Evolutionary conservation across 1,284 basidiomycete genomes (phyloP), one percentile per base, ranked within the genome.

Genomic region (Dichomitus squalens): DNA sequence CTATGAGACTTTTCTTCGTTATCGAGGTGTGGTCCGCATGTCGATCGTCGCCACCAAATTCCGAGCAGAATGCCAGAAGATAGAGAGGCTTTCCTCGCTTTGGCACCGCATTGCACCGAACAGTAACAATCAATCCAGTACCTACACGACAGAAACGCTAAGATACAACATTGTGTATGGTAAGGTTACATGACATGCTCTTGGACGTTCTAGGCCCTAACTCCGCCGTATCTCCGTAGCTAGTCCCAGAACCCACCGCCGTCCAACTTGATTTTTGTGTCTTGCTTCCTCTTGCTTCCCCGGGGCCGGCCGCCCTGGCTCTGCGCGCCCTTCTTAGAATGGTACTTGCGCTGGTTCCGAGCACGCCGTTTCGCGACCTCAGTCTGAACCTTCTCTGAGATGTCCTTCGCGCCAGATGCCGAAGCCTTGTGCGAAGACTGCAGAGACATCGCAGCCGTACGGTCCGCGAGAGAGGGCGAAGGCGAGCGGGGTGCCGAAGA

Each of bases 271-370:
- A 92, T 81, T 58, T 83, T 79, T 33, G 75, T 81, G 66, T 92
- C 90, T 66, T 85, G 84, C 75, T 94, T 95, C 59, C 87, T 90
- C 72, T 96, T 95, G 70, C 90, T 92, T 16, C 94, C 93, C 66
- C 87, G 86, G 20, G 85, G 78, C 43, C 91, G 79, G 25, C 93
- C 93, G 27, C 82, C 85, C 31, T 52, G 53, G 59, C 84, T 80
- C 57, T 82, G 80, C 4, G 80, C 78, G 9, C 81, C 80, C 60
- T 86, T 84, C 70, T 87, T 88, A 1, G 87, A 82, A 71, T 93
- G 90, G 69, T 88, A 83, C 69, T 90, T 92, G 57, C 80, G 80
- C 66, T 87, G 81, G 63, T 90, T 82, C 54, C 84, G 80, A n/a
- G 82, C 79, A 1, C 82, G 83, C 55, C 78, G 72, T 67, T 85